phyloP scores from a whole-genome alignment of 345 rosid species.

The Xanthoceras sorbifolium region DNA sequence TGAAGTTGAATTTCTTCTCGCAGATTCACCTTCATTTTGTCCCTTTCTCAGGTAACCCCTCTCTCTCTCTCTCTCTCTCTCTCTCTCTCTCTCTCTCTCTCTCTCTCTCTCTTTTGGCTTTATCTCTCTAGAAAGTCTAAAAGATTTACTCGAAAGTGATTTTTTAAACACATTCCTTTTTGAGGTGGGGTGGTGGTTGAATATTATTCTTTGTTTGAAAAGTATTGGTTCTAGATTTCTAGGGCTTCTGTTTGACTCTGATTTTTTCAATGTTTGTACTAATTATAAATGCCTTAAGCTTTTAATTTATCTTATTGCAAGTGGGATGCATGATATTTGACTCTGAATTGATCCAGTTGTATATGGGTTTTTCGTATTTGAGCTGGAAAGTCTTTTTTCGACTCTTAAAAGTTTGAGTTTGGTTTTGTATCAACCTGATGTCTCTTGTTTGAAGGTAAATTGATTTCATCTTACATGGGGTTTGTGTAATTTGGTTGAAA shows the following conservation, averaged over 20 bases:
- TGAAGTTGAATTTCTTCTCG: conserved; percentile 11
- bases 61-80: conserved; percentile 10
- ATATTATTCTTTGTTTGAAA: conserved; percentile 13
- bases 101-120: conserved; percentile 10
- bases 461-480: neutral
- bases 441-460: conserved; percentile 24
- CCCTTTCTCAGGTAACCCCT: conserved; percentile 17
- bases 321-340: neutral
- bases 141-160: conserved; percentile 19
- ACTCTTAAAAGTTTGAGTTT: conserved; percentile 9
- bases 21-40: conserved; percentile 28
- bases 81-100: conserved; percentile 3
- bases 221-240: conserved; percentile 18
- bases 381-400: conserved; percentile 24
- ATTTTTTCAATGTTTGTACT: conserved; percentile 9
- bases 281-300: neutral
- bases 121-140: conserved; percentile 9
- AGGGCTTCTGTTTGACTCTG: conserved; percentile 23
- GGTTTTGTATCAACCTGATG: conserved; percentile 11
- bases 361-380: neutral
- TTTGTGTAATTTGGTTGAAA: neutral
- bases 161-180: conserved; percentile 18
- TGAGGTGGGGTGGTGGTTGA: neutral
- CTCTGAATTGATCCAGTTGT: neutral
- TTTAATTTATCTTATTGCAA: neutral